Conservation (phyloP, 2,329 filamentous ascomycete species). For the Epichloe sibirici region DNA sequence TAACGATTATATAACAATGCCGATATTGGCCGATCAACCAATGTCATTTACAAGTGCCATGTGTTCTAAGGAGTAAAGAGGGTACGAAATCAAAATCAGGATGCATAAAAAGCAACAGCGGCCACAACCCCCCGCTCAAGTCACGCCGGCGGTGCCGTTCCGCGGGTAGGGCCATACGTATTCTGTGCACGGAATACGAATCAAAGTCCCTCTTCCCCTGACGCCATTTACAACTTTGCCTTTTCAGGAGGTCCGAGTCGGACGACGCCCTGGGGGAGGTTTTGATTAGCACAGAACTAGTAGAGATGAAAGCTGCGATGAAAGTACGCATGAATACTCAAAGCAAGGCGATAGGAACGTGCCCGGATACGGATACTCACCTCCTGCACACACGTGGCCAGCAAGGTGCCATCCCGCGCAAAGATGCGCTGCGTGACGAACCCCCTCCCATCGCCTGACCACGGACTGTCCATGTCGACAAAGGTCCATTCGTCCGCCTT, state of each 20-base stretch:
- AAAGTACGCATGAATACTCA: neutral
- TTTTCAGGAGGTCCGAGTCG: neutral
- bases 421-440: constrained; percentile 68
- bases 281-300: neutral
- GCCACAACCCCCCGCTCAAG: no score
- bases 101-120: no score
- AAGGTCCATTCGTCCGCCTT: constrained; percentile 66
- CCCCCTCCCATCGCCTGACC: constrained; percentile 66
- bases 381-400: constrained; percentile 75
- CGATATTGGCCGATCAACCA: no score
- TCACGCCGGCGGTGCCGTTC: no score
- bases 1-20: no score
- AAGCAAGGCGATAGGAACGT: neutral
- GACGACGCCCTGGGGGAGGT: constrained; percentile 3
- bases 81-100: no score
- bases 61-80: no score
- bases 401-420: constrained; percentile 53
- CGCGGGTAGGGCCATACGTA: no score
- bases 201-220: no score
- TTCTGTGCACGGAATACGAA: no score
- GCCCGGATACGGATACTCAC: constrained; percentile 27
- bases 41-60: no score
- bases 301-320: neutral
- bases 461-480: constrained; percentile 67
- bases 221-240: constrained; percentile 1